Evolutionary conservation across 176 grass and related monocot genomes (phyloP).

Genomic region (Hordeum marinum): DNA sequence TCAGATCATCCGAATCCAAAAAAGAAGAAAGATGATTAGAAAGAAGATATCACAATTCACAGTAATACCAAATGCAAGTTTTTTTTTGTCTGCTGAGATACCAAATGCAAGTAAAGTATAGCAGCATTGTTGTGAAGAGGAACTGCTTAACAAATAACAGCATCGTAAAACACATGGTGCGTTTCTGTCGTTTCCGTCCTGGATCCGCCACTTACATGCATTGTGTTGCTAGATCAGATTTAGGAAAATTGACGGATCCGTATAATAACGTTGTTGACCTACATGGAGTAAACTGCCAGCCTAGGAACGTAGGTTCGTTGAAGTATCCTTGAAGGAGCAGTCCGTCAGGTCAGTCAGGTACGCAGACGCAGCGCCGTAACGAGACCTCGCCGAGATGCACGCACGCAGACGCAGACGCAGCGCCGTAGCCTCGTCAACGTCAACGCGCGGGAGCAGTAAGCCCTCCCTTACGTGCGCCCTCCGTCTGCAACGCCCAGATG

Average conservation of each 20-base stretch:
- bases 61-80: too few species aligned
- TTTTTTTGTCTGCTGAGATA: too few species aligned
- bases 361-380: not conserved
- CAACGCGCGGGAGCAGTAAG: conserved; percentile 9
- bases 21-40: too few species aligned
- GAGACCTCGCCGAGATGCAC: not conserved
- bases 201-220: not conserved
- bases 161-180: not conserved
- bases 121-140: too few species aligned
- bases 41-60: too few species aligned
- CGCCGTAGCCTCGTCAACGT: not conserved
- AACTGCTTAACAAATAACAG: too few species aligned
- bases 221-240: not conserved
- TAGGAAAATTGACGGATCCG: not conserved
- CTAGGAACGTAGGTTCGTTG: conserved; percentile 40
- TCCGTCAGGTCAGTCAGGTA: not conserved
- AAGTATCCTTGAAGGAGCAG: not conserved
- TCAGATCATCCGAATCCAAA: not conserved
- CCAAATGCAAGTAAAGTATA: too few species aligned
- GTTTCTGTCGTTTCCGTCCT: not conserved
- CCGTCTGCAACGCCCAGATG: conserved; percentile 9
- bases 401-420: not conserved
- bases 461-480: not conserved
- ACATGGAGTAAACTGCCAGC: conserved; percentile 14
- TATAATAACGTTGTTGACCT: conserved; percentile 15